Base-by-base conservation (phyloP, 1,284 basidiomycete species). In the Sphagnurus paluster region DNA sequence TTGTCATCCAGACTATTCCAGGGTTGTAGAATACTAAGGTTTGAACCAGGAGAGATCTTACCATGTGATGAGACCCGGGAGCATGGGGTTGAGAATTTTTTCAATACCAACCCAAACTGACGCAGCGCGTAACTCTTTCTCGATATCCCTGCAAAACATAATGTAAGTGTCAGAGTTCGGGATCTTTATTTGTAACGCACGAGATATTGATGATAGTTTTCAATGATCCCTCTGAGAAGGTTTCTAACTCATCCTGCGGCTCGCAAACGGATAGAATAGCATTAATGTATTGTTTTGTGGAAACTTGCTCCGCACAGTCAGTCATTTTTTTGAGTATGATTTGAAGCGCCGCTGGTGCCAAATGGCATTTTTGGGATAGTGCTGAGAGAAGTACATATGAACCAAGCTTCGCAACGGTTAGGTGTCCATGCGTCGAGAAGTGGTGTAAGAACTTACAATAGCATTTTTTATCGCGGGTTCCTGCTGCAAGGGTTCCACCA, bases 311-410 rank as follows among this genome's bases (percentile, higher is more conserved):
- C 13, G 77, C 80, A 59, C 75, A 78, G 26, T 69, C 63, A 8
- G 80, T 56, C 67, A 90, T 79, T 13, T 77, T 62, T 29, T 63
- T 62, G 14, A 90, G 52, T 20, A 91, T 75, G 5, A 75, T 70
- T 43, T 77, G 77, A 40, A 88, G 52, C 1, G 82, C 86, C 19
- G 76, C 58, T 0, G 76, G 55, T 1, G 78, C 72, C 24, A 93
- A 59, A 11, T 70, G 68, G 37, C 76, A 77, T 63, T 82, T 83
- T 49, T 81, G 80, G 0, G 86, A 82, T 16, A 91, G 70, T 0
- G 80, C 74, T 0, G 81, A 77, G 1, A 92, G 68, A 5, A 92
- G 70, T 48, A 91, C 75, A 53, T 84, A 88, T 51, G 79, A 80
- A 39, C 82, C 85, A n/a, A 91, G 74, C 87, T 90, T 45, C 21